Conservation (phyloP, 2,329 filamentous ascomycete genomes). For the Pseudovirgaria hyperparasitica region DNA sequence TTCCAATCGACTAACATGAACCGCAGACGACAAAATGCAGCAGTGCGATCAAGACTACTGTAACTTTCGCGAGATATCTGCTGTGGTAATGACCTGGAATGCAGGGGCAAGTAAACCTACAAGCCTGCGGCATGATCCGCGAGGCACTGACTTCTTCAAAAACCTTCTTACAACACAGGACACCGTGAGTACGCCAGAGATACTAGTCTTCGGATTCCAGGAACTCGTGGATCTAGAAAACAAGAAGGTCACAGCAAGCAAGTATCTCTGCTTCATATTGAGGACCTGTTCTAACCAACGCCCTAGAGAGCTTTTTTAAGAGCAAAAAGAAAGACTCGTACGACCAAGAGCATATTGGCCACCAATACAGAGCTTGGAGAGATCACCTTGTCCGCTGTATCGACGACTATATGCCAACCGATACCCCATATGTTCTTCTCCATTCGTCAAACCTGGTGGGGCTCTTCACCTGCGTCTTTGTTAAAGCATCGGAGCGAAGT, state of each 20-base stretch:
- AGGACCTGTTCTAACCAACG: constrained; percentile 8
- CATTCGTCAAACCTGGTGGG: constrained; percentile 87
- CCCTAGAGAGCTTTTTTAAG: constrained; percentile 61
- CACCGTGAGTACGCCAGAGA: constrained; percentile 76
- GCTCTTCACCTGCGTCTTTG: constrained; percentile 90
- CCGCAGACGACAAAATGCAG: constrained; percentile 69
- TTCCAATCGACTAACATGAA: constrained; percentile 9
- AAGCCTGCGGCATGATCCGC: constrained; percentile 56
- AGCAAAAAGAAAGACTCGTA: constrained; percentile 71
- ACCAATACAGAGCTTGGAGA: constrained; percentile 93
- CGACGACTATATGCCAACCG: constrained; percentile 67
- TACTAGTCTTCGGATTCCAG: constrained; percentile 92
- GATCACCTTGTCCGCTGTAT: constrained; percentile 75
- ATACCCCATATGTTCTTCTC: constrained; percentile 70
- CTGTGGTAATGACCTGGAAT: constrained; percentile 88
- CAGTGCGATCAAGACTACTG: constrained; percentile 71
- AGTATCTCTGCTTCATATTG: constrained; percentile 16
- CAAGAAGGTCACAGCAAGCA: constrained; percentile 90
- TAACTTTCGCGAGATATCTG: constrained; percentile 67
- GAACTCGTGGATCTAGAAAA: constrained; percentile 97
- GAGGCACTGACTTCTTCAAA: constrained; percentile 67
- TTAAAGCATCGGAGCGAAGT: constrained; percentile 64
- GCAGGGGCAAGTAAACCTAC: constrained; percentile 90
- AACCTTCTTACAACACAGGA: constrained; percentile 64
- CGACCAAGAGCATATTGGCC: constrained; percentile 83